Percentiles rank a stretch among this genome's conserved stretches.
Conservation (phyloP, 257 asterid genomes). For the Solanum corneliomulleri region DNA sequence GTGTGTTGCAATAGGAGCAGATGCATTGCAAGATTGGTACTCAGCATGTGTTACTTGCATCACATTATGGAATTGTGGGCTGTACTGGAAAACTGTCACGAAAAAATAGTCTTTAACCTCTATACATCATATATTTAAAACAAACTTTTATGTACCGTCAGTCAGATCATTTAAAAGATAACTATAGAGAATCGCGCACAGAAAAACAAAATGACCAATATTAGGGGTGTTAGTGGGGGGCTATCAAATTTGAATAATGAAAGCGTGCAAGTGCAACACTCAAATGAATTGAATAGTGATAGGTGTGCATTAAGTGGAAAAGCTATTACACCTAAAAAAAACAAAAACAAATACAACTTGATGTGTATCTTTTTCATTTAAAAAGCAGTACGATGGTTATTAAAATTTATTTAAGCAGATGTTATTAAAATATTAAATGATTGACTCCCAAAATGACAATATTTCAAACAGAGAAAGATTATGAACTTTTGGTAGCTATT, state of each 20-base stretch:
- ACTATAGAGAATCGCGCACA: neutral
- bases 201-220: neutral
- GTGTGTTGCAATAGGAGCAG: constrained; percentile 62
- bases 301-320: neutral
- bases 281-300: neutral
- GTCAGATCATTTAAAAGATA: neutral
- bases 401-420: neutral
- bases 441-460: neutral
- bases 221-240: neutral
- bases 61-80: constrained; percentile 77
- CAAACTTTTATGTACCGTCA: neutral
- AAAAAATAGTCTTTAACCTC: neutral
- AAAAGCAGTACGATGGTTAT: neutral
- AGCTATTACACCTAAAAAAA: neutral
- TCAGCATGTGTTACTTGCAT: constrained; percentile 61
- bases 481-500: neutral
- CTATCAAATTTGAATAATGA: neutral
- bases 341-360: neutral
- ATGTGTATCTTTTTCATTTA: neutral
- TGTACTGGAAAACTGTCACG: constrained; percentile 50
- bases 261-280: neutral
- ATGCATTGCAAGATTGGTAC: constrained; percentile 53
- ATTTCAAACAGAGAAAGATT: neutral
- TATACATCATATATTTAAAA: neutral
- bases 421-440: neutral